Conservation (phyloP, 179 eudicot species). For the Drosera spatulata region DNA sequence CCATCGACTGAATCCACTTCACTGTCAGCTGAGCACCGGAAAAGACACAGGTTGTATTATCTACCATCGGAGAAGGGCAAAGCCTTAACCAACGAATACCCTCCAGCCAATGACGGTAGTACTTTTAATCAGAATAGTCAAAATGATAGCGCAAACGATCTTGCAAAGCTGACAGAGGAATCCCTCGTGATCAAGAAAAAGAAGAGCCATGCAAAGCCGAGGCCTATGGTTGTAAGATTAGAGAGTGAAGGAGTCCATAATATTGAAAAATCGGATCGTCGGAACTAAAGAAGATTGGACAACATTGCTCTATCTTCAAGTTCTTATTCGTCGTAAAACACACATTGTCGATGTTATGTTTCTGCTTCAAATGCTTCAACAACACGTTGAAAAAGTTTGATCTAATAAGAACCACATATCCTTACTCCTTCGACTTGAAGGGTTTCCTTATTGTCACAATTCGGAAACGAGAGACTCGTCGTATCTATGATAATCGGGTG, state of each 20-base stretch:
- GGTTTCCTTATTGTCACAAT: no score
- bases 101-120: conserved; percentile 60
- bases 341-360: no score
- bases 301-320: no score
- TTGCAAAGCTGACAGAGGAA: conserved; percentile 68
- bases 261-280: no score
- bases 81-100: conserved; percentile 40
- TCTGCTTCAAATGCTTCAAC: no score
- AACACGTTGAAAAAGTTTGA: no score
- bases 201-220: conserved; percentile 42
- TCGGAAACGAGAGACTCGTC: no score
- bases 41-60: conserved; percentile 76
- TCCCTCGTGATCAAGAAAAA: conserved; percentile 65
- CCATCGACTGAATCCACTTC: conserved; percentile 50
- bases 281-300: no score
- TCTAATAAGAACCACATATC: no score
- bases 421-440: no score
- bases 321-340: no score
- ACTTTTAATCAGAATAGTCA: conserved; percentile 5
- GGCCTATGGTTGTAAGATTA: conserved; percentile 79
- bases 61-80: conserved; percentile 58
- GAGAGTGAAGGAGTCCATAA: conserved; percentile 38
- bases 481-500: no score
- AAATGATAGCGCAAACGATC: conserved; percentile 44
- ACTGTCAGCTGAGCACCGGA: conserved; percentile 68